phyloP scores from a whole-genome alignment of 352 stramenopile species.

The Peronospora destructor region DNA sequence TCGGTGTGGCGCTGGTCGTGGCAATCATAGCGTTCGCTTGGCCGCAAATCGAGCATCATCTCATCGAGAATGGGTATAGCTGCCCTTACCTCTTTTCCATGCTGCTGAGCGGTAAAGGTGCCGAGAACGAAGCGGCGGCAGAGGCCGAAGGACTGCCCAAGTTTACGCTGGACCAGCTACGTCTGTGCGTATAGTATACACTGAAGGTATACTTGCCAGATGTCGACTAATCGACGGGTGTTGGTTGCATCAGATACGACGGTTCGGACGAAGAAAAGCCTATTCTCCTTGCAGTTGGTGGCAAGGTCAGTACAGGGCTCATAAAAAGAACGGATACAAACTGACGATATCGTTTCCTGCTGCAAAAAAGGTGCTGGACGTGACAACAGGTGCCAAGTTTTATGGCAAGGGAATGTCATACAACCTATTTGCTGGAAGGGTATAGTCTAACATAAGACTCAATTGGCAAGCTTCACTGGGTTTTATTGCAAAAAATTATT shows the following conservation, averaged over 20 bases:
- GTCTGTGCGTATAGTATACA: slow-evolving; percentile 26
- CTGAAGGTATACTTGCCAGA: background rate
- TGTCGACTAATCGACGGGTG: background rate
- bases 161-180: slow-evolving; percentile 64
- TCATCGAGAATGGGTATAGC: slow-evolving; percentile 38
- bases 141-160: slow-evolving; percentile 29
- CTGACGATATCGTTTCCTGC: too few species aligned
- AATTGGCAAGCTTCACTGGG: background rate
- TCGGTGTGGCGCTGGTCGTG: slow-evolving; percentile 45
- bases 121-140: slow-evolving; percentile 16
- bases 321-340: too few species aligned
- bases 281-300: slow-evolving; percentile 62
- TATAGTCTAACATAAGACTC: slow-evolving; percentile 13
- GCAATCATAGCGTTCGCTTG: slow-evolving; percentile 55
- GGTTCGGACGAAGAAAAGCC: slow-evolving; percentile 53
- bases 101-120: slow-evolving; percentile 26
- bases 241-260: slow-evolving; percentile 37
- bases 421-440: slow-evolving; percentile 64
- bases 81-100: slow-evolving; percentile 68
- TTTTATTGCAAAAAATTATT: slow-evolving; percentile 1
- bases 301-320: slow-evolving; percentile 36
- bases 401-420: slow-evolving; percentile 70
- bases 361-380: slow-evolving; percentile 48
- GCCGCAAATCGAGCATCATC: slow-evolving; percentile 67
- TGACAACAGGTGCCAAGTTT: slow-evolving; percentile 64